Evolutionary conservation across 208 protist genomes (phyloP).

Genomic region (Acanthamoeba healyi): DNA sequence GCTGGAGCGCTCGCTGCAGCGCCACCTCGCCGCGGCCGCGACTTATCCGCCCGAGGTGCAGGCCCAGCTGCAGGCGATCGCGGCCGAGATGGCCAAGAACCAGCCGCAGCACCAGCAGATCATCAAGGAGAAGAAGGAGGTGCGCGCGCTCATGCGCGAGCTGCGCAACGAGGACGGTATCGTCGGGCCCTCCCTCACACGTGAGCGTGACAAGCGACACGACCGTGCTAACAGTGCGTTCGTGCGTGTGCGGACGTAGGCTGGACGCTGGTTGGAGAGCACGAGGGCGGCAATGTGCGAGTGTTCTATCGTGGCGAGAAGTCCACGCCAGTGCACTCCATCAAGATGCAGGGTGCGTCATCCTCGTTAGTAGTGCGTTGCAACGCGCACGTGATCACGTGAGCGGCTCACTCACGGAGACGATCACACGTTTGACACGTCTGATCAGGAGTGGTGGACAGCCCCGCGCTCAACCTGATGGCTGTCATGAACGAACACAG

Average conservation of each 20-base stretch:
- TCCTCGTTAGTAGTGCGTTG: too few species aligned
- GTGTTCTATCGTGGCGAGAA: constrained; percentile 56
- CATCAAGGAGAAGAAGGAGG: constrained; percentile 21
- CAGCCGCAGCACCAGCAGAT: not conserved
- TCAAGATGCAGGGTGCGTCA: constrained; percentile 39
- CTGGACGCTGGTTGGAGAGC: constrained; percentile 25
- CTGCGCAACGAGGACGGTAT: constrained; percentile 5
- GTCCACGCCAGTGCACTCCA: constrained; percentile 49
- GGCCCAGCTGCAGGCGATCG: not conserved
- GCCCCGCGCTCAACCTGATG: constrained; percentile 19
- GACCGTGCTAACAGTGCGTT: not conserved
- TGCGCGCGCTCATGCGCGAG: constrained; percentile 21
- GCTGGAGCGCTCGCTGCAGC: not conserved
- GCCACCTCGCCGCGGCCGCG: not conserved
- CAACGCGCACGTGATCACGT: too few species aligned
- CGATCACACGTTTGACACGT: not conserved
- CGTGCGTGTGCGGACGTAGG: not conserved
- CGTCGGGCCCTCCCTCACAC: not conserved
- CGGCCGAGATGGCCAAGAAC: not conserved
- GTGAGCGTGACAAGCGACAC: not conserved
- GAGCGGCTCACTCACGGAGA: too few species aligned
- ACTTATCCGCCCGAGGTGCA: not conserved
- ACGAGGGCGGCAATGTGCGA: constrained; percentile 25
- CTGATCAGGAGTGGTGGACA: constrained; percentile 2
- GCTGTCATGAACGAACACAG: constrained; percentile 57